Evolutionary conservation across 306 rosid genomes (phyloP), one percentile per base, ranked within the genome.

Genomic region (Malus orientalis): DNA sequence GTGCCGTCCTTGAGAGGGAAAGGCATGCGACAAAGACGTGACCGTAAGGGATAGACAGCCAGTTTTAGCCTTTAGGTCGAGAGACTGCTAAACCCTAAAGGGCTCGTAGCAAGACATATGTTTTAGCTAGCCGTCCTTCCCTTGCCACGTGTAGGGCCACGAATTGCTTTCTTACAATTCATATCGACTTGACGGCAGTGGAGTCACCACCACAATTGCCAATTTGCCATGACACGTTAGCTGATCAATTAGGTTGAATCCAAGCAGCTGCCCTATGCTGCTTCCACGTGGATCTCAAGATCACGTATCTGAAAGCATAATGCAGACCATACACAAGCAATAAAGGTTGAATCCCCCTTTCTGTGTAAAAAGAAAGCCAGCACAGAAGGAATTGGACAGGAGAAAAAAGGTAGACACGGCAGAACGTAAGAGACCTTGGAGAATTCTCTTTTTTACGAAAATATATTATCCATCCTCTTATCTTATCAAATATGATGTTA

Each of bases 1-100:
- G 96, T 91, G 96, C 89, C 96, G 78, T 36, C 19, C 14, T 59
- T 20, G 57, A 47, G 45, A 75, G 87, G 93, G 85, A 78, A 91
- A 79, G 61, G 54, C 85, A 75, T 74, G 80, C 75, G 86, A 88
- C 69, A 86, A 60, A 64, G 89, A 83, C 79, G 68, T 70, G 89
- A 82, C 70, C 11, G 74, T 38, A 87, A 84, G 74, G 36, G 18
- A 66, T 20, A 11, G 51, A 25, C 29, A 20, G 29, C 22, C 70
- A 66, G 27, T 11, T 8, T 19, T 20, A 10, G 3, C 15, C 45
- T 10, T 9, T 32, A 14, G n/a, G 68, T 30, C 22, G 36, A 18
- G 55, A 49, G 8, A 15, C 20, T 49, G 55, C 8, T 49, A 15
- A 49, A 15, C 8, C 55, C 47, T 33, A 20, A 65, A 4, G 19